Base-by-base conservation (phyloP, 1,284 basidiomycete species). In the Trametes sp. region DNA sequence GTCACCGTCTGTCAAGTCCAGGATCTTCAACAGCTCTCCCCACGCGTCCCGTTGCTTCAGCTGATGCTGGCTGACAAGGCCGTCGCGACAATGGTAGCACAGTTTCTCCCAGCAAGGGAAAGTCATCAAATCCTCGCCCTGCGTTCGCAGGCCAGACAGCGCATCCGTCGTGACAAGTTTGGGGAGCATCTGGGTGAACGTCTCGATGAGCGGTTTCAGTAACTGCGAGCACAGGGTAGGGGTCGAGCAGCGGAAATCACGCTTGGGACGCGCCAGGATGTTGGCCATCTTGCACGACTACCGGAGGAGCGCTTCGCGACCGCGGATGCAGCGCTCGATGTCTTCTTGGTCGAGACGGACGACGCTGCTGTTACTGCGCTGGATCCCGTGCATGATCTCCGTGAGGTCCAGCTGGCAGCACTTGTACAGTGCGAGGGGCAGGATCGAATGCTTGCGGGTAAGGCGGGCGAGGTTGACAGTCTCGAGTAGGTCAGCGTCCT, bases 381-480 rank as follows among this genome's bases (percentile, higher is more conserved):
- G 6, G 38, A 41, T 41, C 16, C 38, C 38, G 19, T 33, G 11
- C 38, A 41, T 14, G 4, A 41, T n/a, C 6, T 41, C 16, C 16
- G 4, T 19, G 16, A 41, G 13, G 4, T 6, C 16, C 7, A 41
- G 38, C 36, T 54, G 49, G 16, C 49, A 51, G 31, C 49, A 51
- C 29, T 6, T 5, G 31, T 51, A 51, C 19, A 55, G 52, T 3
- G 62, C 62, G 6, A 59, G 5, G 4, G 65, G 65, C 19, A 66
- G 59, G 11, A 59, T 45, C 14, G 42, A 36, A 4, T 23, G 14
- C 10, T 50, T 61, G 31, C 49, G 29, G 6, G 62, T 63, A 41
- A 61, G 53, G 26, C 50, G 50, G 0, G 65, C 65, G 45, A 66
- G 50, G 48, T 61, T 57, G 36, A 66, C 54, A 1, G 54, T 54